Base-by-base conservation (phyloP, 495 filamentous ascomycete species). In the Talaromyces ruber region DNA sequence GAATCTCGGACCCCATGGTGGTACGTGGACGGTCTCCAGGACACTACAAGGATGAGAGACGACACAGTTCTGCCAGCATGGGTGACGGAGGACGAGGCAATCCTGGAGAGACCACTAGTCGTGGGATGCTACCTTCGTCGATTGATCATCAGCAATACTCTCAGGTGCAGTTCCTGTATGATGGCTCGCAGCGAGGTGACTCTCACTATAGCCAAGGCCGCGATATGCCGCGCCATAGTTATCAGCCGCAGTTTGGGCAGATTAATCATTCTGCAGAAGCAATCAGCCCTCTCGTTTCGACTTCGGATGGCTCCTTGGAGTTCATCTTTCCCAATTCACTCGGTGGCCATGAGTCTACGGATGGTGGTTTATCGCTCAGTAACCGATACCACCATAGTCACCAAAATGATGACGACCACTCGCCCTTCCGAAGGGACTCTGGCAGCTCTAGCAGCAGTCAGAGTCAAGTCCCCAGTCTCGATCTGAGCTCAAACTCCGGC, bases 11-110 rank as follows among this genome's bases (percentile, higher is more conserved):
- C 37, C 88, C 86, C 66, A 92, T 98, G 84, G 95, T 97, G 45
- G 93, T 98, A 2, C 91, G 93, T 30, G 93, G 93, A 32, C 86
- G 93, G 30, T 94, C 89, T 4, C 93, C 93, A 4, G 93, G 93
- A 4, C 93, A 98, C 71, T 98, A 98, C 76, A 89, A 92, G 69
- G 87, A 88, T 43, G 90, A 92, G 60, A 82, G 91, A 58, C 81
- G 90, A 18, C 84, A 86, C 32, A 91, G 86, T 68, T 79, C 82
- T 4, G 81, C 86, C 0, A 89, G 86, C 69, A 88, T 86, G 72
- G 87, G 86, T n/a, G 86, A 86, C 2, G 84, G 87, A 18, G 73
- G 74, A n/a, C 70, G 67, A 32, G 76, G 72, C 47, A 68, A 65
- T 37, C 61, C 69, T 11, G 69, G 54, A 34, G 54, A 57, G 32